Conservation (phyloP, 169 alveolate genomes). For the Haemoproteus tartakovskyi region DNA sequence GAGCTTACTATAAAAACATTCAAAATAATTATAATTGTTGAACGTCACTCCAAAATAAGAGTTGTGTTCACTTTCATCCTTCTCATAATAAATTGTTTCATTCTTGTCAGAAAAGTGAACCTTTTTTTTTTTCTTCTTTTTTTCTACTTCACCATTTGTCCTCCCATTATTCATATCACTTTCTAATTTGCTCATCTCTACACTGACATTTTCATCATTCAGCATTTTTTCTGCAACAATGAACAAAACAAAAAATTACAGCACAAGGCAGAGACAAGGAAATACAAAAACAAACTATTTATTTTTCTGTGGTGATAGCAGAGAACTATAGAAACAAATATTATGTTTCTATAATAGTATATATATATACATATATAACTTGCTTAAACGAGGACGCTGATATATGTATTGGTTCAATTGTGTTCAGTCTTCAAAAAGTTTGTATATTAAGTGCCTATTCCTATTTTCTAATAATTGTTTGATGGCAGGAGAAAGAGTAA, state of each 20-base stretch:
- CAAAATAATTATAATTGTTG: conserved; percentile 55
- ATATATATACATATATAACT: too few species aligned
- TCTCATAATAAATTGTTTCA: conserved; percentile 63
- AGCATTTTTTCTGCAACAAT: conserved; percentile 18
- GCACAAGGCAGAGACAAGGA: not conserved
- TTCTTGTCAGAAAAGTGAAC: conserved; percentile 61
- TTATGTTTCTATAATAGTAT: too few species aligned
- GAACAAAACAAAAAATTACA: not conserved
- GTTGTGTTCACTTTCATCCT: conserved; percentile 62
- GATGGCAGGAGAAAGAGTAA: too few species aligned
- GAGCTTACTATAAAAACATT: conserved; percentile 44
- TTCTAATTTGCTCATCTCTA: conserved; percentile 23
- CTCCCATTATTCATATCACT: conserved; percentile 4
- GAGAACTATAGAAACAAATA: too few species aligned
- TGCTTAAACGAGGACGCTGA: too few species aligned
- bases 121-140: conserved; percentile 41
- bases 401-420: too few species aligned
- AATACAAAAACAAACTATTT: conserved; percentile 44
- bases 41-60: conserved; percentile 43
- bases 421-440: too few species aligned
- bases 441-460: too few species aligned
- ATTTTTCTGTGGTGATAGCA: too few species aligned
- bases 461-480: too few species aligned
- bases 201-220: conserved; percentile 34
- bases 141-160: not conserved